Evolutionary conservation across 2,329 filamentous ascomycete genomes (phyloP), one percentile per base, ranked within the genome.

Genomic region (Alternaria gaisen): DNA sequence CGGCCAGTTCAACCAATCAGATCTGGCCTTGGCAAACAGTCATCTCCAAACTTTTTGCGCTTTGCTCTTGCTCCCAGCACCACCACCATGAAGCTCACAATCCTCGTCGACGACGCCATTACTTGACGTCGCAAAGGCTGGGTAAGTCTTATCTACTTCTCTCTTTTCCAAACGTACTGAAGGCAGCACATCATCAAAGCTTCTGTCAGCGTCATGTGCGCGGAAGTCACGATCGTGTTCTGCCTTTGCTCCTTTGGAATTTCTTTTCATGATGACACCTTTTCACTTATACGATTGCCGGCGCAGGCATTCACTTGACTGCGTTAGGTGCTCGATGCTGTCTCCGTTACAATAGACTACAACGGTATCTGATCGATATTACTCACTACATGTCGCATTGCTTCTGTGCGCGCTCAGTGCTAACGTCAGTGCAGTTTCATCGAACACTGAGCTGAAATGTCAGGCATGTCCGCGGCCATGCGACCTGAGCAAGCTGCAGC

Each of bases 331-430:
- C 55, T 71, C 72, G 66, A 72, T 78, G 74, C 66, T 77, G 72
- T 67, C 66, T 62, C 64, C 70, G 67, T 68, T 68, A 70, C 66
- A 67, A 71, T 72, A 77, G 75, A 78, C 75, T 78, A 77, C 75
- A 77, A 78, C 75, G 74, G 75, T 77, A 76, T 78, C 75, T 78
- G 75, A 77, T 67, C 61, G 42, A 24, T 28, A 34, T 44, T 46
- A 46, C 47, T 56, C 22, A 26, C 30, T 42, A 34, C 57, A 57
- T n/a, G 32, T 47, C 38, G 41, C 48, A 12, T 20, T 38, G 46
- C 38, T n/a, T 58, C 20, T 20, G 32, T 26, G 11, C 18, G 26
- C 56, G 36, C 40, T 56, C 22, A 28, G n/a, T 32, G 48, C 66
- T 66, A 56, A 69, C 57, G 38, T 40, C 24, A 11, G 42, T 41